These are phyloP conservation scores for Rosa hybrid DNA, from an alignment of 331 rosid genomes.

Conservation along the genomic window DNA sequence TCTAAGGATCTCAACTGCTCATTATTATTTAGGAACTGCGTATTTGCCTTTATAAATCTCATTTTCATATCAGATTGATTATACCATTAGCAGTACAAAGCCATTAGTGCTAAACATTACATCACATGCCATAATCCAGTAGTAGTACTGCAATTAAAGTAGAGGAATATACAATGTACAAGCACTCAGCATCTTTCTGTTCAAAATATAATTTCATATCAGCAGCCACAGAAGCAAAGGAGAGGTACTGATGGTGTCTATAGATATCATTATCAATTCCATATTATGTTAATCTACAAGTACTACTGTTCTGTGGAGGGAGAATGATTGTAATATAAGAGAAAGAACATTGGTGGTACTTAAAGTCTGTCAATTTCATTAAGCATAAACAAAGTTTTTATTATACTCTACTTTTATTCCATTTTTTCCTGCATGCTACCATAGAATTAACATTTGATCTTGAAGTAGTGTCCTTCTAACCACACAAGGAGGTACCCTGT, in stretches of 20 bases:
- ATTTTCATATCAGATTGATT: slow-evolving; percentile 18
- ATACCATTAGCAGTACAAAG: not conserved
- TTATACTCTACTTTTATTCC: not conserved
- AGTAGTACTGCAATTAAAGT: slow-evolving; percentile 23
- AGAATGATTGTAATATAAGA: slow-evolving; percentile 19
- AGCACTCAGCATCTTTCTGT: slow-evolving; percentile 45
- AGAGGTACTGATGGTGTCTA: not conserved
- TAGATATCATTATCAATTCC: not conserved
- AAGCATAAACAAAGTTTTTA: not conserved
- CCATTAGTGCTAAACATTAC: slow-evolving; percentile 41
- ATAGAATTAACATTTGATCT: slow-evolving; percentile 33
- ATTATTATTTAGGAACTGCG: slow-evolving; percentile 26
- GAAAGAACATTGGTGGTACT: slow-evolving; percentile 11
- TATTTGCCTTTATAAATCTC: slow-evolving; percentile 15
- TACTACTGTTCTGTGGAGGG: slow-evolving; percentile 21
- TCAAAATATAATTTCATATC: slow-evolving; percentile 21
- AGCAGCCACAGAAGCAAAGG: slow-evolving; percentile 25
- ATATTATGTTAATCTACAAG: slow-evolving; percentile 15
- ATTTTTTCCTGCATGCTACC: not conserved
- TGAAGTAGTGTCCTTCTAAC: slow-evolving; percentile 38
- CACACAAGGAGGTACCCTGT: slow-evolving; percentile 32
- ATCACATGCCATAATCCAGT: slow-evolving; percentile 46
- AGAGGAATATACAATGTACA: slow-evolving; percentile 58
- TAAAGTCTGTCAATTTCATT: slow-evolving; percentile 21
- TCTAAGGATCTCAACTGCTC: slow-evolving; percentile 27